Base-by-base conservation (phyloP, 176 grass and related monocot species). In the Phyllostachys edulis region DNA sequence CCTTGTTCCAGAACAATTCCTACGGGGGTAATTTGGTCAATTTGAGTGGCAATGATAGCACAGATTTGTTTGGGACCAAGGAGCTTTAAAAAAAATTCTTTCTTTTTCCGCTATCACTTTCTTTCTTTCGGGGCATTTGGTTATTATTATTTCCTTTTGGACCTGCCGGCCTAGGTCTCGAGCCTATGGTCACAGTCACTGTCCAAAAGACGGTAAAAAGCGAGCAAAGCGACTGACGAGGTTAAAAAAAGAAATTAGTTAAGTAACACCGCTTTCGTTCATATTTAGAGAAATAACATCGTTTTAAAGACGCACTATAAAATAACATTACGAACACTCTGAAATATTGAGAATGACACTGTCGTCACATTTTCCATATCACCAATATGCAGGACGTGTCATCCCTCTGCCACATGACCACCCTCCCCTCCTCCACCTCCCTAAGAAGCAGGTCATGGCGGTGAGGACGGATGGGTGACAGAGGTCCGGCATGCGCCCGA, bases 81-180 rank as follows among this genome's bases (percentile, higher is more conserved):
- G 32, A 39, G 70, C 78, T 85, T 80, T 84, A 6, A 11, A 55
- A 80, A 85, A 80, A 85, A 76, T 15, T 39, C 7, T 41, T 70
- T 81, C 82, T 76, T 89, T 81, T 37, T 27, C 21, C 70, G 18
- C 70, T 63, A 49, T 75, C 63, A 63, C 87, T 89, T 80, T 85
- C 87, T 85, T 80, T 75, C 76, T 62, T 76, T 81, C 12, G 51
- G 77, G 63, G 77, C 84, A 51, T 85, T 75, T 52, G 40, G 82
- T 63, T 68, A 89, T 85, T 89, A 80, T 67, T 85, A 85, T 85
- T 85, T 89, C 11, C 69, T 85, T 89, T 80, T 80, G 76, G 75
- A 74, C 69, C 75, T 50, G 67, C 24, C 14, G 26, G 71, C 57
- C 51, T 14, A 34, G 62, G 62, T 50, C 71, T 79, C 75, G 80